Percentiles rank a stretch among this genome's conserved stretches.
These are phyloP conservation scores for Mycotypha africana DNA, from an alignment of 371 early-diverging fungal species.

Conservation along the genomic window DNA sequence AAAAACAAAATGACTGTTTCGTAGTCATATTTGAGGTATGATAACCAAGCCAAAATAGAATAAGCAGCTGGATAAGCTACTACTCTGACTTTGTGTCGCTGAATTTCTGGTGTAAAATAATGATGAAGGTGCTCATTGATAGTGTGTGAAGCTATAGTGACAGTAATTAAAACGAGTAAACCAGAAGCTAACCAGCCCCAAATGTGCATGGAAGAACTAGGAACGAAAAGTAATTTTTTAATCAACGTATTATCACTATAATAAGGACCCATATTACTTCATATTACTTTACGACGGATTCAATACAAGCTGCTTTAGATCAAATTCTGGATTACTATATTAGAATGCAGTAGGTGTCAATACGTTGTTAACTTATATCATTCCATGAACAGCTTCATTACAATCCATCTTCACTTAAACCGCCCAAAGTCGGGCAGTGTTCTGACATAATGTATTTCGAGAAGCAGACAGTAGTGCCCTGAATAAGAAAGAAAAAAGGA, in stretches of 20 bases:
- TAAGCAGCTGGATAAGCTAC: slow-evolving; percentile 43
- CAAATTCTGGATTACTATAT: slow-evolving; percentile 36
- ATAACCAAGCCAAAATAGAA: slow-evolving; percentile 41
- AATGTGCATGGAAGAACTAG: slow-evolving; percentile 38
- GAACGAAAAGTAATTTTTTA: too few relatives aligned
- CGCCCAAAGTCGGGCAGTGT: slow-evolving; percentile 21
- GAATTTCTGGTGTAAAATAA: slow-evolving; percentile 39
- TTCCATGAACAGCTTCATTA: slow-evolving; percentile 8
- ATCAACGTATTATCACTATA: too few relatives aligned
- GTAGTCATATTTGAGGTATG: slow-evolving; percentile 42
- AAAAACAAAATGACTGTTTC: slow-evolving; percentile 45
- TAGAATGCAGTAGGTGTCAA: neutral
- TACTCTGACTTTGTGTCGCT: slow-evolving; percentile 44
- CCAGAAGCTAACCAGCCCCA: slow-evolving; percentile 42
- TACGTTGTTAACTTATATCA: neutral
- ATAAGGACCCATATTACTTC: too few relatives aligned
- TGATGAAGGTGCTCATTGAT: slow-evolving; percentile 32
- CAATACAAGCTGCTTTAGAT: slow-evolving; percentile 27
- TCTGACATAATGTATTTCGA: slow-evolving; percentile 6
- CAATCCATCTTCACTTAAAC: slow-evolving; percentile 26
- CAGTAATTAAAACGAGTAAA: slow-evolving; percentile 24
- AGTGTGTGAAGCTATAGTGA: slow-evolving; percentile 25
- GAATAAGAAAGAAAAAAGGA: too few relatives aligned
- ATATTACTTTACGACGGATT: slow-evolving; percentile 27
- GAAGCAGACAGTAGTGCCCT: too few relatives aligned